A percentile compares a stretch with the other conserved stretches of the same genome.
Conservation (phyloP, 1,284 basidiomycete genomes). For the Ustanciosporium gigantosporum region DNA sequence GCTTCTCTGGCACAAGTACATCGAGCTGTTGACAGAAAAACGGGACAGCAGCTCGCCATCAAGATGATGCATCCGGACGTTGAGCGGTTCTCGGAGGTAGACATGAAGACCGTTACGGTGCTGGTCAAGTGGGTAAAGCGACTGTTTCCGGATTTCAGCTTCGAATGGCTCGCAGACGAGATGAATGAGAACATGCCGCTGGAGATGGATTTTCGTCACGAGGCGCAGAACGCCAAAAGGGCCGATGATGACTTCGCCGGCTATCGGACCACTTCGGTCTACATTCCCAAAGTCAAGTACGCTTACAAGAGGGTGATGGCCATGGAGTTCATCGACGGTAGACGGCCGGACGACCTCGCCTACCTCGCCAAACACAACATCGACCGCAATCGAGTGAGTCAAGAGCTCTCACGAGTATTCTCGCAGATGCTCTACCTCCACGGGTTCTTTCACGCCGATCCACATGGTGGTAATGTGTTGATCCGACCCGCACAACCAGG, state of each 20-base stretch:
- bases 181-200: slow-evolving; percentile 75
- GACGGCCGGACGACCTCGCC: slow-evolving; percentile 82
- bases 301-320: slow-evolving; percentile 84
- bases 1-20: slow-evolving; percentile 94
- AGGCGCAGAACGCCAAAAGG: slow-evolving; percentile 80
- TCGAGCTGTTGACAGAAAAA: slow-evolving; percentile 71
- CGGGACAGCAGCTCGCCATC: slow-evolving; percentile 73
- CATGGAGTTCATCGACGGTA: slow-evolving; percentile 89
- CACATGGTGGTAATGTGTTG: slow-evolving; percentile 75
- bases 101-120: slow-evolving; percentile 67
- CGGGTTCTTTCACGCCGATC: slow-evolving; percentile 67
- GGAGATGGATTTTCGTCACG: slow-evolving; percentile 90
- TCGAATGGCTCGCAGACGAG: slow-evolving; percentile 58
- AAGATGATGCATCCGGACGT: slow-evolving; percentile 97
- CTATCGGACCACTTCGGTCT: slow-evolving; percentile 68
- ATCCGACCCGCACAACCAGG: slow-evolving; percentile 66
- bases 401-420: slow-evolving; percentile 77
- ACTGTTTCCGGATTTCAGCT: slow-evolving; percentile 78
- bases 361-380: slow-evolving; percentile 84
- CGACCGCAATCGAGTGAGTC: slow-evolving; percentile 87
- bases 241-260: slow-evolving; percentile 73
- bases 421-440: slow-evolving; percentile 95
- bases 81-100: slow-evolving; percentile 88
- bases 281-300: slow-evolving; percentile 84
- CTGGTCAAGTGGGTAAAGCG: slow-evolving; percentile 79